Evolutionary conservation across 495 filamentous ascomycete species (phyloP).

Genomic region (Podospora fimiseda): DNA sequence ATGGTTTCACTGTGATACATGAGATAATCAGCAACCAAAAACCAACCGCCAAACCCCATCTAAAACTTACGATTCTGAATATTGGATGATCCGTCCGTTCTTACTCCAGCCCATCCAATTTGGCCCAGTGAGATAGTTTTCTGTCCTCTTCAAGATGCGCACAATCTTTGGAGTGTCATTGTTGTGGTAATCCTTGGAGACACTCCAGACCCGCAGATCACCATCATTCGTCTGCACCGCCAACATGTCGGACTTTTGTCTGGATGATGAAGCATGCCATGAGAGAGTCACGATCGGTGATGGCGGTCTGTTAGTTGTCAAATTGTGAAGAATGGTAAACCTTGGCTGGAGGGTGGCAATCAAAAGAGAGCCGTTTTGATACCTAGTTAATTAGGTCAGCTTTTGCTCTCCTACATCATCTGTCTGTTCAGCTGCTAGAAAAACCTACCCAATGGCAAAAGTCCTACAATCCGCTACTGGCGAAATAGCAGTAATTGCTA

Average conservation of each 20-base stretch:
- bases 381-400: conserved; percentile 49
- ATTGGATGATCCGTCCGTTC: conserved; percentile 92
- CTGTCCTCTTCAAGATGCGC: conserved; percentile 72
- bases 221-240: conserved; percentile 88
- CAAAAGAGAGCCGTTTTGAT: conserved; percentile 90
- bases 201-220: conserved; percentile 93
- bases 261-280: conserved; percentile 96
- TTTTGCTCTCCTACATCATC: conserved; percentile 6
- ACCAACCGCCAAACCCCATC: conserved; percentile 3
- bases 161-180: conserved; percentile 78
- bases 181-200: conserved; percentile 73
- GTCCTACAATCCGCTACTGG: conserved; percentile 90
- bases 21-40: conserved; percentile 7
- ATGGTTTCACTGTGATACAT: conserved; percentile 67
- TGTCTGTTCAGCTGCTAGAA: neutral
- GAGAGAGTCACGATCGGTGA: conserved; percentile 85
- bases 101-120: conserved; percentile 99
- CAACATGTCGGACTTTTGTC: conserved; percentile 97
- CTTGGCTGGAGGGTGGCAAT: conserved; percentile 83
- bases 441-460: conserved; percentile 85
- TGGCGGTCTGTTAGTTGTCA: conserved; percentile 73
- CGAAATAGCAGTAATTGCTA: conserved; percentile 83
- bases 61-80: conserved; percentile 73
- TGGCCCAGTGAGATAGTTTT: conserved; percentile 65
- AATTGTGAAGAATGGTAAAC: conserved; percentile 90